Evolutionary conservation across 768 basidiomycete genomes (phyloP).

Genomic region (Pisolithus tinctorius): DNA sequence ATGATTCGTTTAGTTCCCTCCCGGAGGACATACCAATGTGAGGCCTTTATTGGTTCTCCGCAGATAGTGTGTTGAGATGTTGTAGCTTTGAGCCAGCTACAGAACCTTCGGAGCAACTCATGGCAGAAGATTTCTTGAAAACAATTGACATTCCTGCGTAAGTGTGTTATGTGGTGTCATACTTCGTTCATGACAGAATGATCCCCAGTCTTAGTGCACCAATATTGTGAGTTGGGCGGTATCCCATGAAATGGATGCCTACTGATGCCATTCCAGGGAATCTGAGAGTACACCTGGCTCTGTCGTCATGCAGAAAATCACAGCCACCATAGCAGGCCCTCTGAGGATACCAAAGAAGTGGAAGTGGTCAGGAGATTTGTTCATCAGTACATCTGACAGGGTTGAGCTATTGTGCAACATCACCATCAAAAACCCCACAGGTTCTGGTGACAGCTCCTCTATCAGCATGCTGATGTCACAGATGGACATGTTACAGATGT

Average conservation of each 20-base stretch:
- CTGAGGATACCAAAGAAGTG: slow-evolving; percentile 52
- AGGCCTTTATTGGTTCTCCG: not conserved
- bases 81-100: slow-evolving; percentile 3
- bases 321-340: slow-evolving; percentile 8
- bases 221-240: slow-evolving; percentile 13
- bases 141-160: slow-evolving; percentile 22
- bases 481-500: slow-evolving; percentile 36
- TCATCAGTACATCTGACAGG: slow-evolving; percentile 31
- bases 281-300: not conserved
- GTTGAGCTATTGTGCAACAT: slow-evolving; percentile 45
- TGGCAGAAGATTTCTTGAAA: slow-evolving; percentile 20
- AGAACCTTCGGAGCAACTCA: slow-evolving; percentile 17
- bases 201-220: slow-evolving; percentile 17
- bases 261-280: slow-evolving; percentile 11
- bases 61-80: not conserved
- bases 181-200: not conserved
- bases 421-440: slow-evolving; percentile 38
- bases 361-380: slow-evolving; percentile 59
- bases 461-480: slow-evolving; percentile 43
- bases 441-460: slow-evolving; percentile 36
- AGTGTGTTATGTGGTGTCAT: not conserved
- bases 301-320: slow-evolving; percentile 4
- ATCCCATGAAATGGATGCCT: not conserved
- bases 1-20: slow-evolving; percentile 5
- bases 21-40: slow-evolving; percentile 14